Evolutionary conservation across 169 alveolate genomes (phyloP), one percentile per base, ranked within the genome.

Genomic region (Cryptosporidium ubiquitum): DNA sequence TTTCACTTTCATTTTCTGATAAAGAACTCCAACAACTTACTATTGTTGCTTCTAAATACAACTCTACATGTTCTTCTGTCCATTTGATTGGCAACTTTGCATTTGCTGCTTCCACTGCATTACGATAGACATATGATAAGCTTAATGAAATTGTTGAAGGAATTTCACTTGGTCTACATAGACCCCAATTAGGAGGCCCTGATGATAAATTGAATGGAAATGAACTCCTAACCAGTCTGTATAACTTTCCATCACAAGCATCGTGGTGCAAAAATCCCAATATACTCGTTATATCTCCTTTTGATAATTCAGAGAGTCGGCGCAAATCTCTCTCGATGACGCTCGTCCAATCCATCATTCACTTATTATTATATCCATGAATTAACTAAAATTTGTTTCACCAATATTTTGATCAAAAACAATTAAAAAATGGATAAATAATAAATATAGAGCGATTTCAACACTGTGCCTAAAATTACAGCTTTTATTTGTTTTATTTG

Each of bases 11-110:
- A 14, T 64, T 44, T n/a, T 79, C 75, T 20, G 89, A 79, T 29
- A 79, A 29, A 20, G 89, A 79, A 42, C 89, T 79, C 89, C 89
- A 79, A 64, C 89, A 79, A 47, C 89, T 79, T 10, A 79, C 89
- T 14, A 79, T 40, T 16, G 89, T 79, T 44, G 89, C 89, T 31
- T 79, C 89, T 31, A 79, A 79, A 47, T 40, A 79, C n/a, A 79
- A 47, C n/a, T 79, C 89, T 14, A 64, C 89, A 61, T 79, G 89
- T 16, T 79, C 75, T 64, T 79, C 89, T 35, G 89, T 79, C 89
- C 89, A 79, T 7, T 64, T 64, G 16, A 79, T 60, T 1, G 89
- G 75, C 18, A 31, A 64, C 40, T 64, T 79, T 37, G 64, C 55
- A 64, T 64, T 79, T 2, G 89, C 89, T 61, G 89, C 75, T 0